A percentile compares a stretch with the other conserved stretches of the same genome.
These are phyloP conservation scores for Colletotrichum simmondsii DNA, from an alignment of 2,329 filamentous ascomycete species.

Conservation along the genomic window DNA sequence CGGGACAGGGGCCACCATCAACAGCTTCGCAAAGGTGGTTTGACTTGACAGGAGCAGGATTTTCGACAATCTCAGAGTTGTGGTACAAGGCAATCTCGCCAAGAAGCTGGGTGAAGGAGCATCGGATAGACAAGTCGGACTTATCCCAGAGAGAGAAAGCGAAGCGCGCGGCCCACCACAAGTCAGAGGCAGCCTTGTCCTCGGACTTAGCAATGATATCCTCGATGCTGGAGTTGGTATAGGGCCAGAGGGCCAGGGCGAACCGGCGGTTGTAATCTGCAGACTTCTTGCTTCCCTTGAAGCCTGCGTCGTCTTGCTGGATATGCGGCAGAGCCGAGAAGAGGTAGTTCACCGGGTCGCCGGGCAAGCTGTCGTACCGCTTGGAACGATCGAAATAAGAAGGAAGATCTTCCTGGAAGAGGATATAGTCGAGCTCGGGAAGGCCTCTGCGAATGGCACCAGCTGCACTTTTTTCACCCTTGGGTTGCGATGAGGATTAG, in stretches of 20 bases:
- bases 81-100: constrained; percentile 1
- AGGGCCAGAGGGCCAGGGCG: constrained; percentile 30
- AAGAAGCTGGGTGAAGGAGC: constrained; percentile 29
- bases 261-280: constrained; percentile 5
- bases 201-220: constrained; percentile 4
- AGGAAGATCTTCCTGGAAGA: constrained; percentile 24
- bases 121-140: constrained; percentile 16
- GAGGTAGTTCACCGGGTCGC: constrained; percentile 24
- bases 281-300: background rate
- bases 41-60: background rate
- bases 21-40: background rate
- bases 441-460: background rate
- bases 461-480: background rate
- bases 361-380: constrained; percentile 18
- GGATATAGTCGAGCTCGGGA: constrained; percentile 22
- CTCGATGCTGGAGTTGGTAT: constrained; percentile 25
- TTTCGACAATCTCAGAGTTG: background rate
- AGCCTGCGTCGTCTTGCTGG: constrained; percentile 7
- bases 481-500: background rate
- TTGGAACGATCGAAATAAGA: constrained; percentile 10
- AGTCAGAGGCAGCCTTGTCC: constrained; percentile 6
- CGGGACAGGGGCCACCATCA: background rate
- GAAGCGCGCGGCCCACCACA: constrained; percentile 29
- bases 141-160: constrained; percentile 27
- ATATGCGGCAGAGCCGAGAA: constrained; percentile 17